Base-by-base conservation (phyloP, 2,329 filamentous ascomycete genomes). In the Thermoascus crustaceus region DNA sequence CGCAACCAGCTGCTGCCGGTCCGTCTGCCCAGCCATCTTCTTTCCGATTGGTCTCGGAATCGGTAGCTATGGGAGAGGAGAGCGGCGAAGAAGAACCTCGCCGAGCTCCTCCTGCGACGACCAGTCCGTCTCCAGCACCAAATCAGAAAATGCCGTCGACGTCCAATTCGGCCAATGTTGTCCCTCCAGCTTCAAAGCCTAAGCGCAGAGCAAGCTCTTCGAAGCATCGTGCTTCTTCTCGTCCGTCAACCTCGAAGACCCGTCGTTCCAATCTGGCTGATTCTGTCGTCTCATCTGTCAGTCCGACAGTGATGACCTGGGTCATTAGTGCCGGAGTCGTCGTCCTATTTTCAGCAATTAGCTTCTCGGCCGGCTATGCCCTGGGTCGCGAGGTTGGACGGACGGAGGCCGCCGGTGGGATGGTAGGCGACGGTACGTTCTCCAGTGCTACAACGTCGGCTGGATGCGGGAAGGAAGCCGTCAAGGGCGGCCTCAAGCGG, bases 281-380 rank as follows among this genome's bases (percentile, higher is more conserved):
- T 11, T 47, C 54, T 4, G 47, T n/a, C n/a, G n/a, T 53, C 3
- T 44, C 55, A 1, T 35, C 57, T 5, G 66, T 75, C 38, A 73
- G 67, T 20, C 76, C 76, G 0, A 80, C 76, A 0, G 59, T 80
- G 6, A 69, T 80, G 45, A 79, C 76, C 0, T 81, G 77, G 77
- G 72, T 80, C 4, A 71, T 80, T 30, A 76, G 74, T 32, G 77
- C 77, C 0, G 76, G 77, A 2, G 75, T 80, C 11, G 73, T 80
- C 2, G 73, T 80, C 2, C 64, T 80, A 0, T 71, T 80, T 37
- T 76, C 73, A 10, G 77, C 76, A 2, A 69, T 80, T 42, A 77
- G 75, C 46, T 81, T 80, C 53, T 74, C 73, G 1, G 76, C 77
- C 3, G 77, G 77, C 1, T 80, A 80, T 47, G 71, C 73, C 9